Evolutionary conservation across 495 filamentous ascomycete genomes (phyloP).

Genomic region (Pyrenula aspistea): DNA sequence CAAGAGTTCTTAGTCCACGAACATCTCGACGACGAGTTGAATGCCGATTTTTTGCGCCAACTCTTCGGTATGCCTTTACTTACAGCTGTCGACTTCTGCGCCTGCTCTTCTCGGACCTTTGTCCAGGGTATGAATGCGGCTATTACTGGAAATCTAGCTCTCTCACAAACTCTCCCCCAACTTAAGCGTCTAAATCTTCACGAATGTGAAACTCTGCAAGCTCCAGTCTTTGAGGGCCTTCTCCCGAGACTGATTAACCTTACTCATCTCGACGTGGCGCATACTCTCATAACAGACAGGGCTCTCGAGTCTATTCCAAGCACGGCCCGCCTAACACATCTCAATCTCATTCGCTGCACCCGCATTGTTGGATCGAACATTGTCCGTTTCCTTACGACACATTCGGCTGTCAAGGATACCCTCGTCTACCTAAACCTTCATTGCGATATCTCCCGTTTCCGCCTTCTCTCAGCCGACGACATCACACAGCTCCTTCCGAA

Average conservation of each 20-base stretch:
- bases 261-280: constrained; percentile 71
- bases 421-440: constrained; percentile 67
- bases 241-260: constrained; percentile 57
- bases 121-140: constrained; percentile 44
- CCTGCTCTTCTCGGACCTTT: constrained; percentile 61
- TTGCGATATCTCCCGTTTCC: constrained; percentile 60
- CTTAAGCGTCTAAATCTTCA: constrained; percentile 65
- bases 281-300: constrained; percentile 64
- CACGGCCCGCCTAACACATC: constrained; percentile 63
- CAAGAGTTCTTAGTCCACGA: constrained; percentile 77
- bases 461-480: constrained; percentile 55
- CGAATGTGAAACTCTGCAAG: constrained; percentile 64
- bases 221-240: constrained; percentile 56
- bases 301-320: constrained; percentile 61
- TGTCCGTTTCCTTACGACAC: constrained; percentile 60
- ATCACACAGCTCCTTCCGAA: constrained; percentile 53
- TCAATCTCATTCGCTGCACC: constrained; percentile 69
- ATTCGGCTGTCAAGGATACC: constrained; percentile 52
- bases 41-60: constrained; percentile 54
- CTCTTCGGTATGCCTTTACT: constrained; percentile 58
- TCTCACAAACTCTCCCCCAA: constrained; percentile 38
- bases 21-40: constrained; percentile 70
- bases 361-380: constrained; percentile 53
- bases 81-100: constrained; percentile 67
- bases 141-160: constrained; percentile 23